A percentile compares a stretch with the other conserved stretches of the same genome.
Evolutionary conservation across 495 filamentous ascomycete species (phyloP).

Genomic region (Aspergillus bertholletiae): DNA sequence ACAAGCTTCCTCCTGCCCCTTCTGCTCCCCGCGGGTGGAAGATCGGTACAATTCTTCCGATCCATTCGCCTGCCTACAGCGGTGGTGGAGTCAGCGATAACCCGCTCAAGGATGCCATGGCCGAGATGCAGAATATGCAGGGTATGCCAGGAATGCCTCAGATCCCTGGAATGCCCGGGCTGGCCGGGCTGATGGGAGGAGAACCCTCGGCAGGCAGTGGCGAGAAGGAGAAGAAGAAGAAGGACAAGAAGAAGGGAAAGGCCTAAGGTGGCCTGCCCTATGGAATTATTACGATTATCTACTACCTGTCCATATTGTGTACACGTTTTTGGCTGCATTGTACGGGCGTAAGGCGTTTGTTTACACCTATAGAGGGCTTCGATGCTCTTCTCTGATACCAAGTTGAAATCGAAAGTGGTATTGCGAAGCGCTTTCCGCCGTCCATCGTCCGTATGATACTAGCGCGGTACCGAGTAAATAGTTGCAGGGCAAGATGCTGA

Average conservation of each 20-base stretch:
- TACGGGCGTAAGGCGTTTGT: conserved; percentile 22
- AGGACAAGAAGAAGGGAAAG: conserved; percentile 50
- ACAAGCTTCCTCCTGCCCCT: conserved; percentile 63
- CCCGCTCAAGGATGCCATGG: conserved; percentile 96
- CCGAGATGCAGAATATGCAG: conserved; percentile 69
- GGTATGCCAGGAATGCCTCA: conserved; percentile 52
- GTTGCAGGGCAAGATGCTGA: not conserved
- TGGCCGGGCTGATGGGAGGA: conserved; percentile 37
- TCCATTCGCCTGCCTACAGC: conserved; percentile 83
- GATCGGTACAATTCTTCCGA: conserved; percentile 75
- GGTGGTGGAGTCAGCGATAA: conserved; percentile 96
- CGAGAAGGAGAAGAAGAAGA: conserved; percentile 48
- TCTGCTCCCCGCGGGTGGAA: conserved; percentile 91
- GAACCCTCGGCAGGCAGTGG: conserved; percentile 34
- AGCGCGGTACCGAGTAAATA: not conserved
- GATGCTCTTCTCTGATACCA: conserved; percentile 20
- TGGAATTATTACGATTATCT: not conserved
- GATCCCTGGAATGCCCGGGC: conserved; percentile 40
- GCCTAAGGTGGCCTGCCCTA: conserved; percentile 20
- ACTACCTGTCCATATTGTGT: conserved; percentile 7
- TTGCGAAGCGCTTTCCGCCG: not conserved
- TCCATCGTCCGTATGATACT: not conserved
- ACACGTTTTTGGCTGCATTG: conserved; percentile 21
- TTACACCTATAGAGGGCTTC: conserved; percentile 12
- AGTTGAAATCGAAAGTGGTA: conserved; percentile 2